These are phyloP conservation scores for Cenchrus fungigraminus DNA, from an alignment of 176 grass and related monocot genomes.

Conservation along the genomic window DNA sequence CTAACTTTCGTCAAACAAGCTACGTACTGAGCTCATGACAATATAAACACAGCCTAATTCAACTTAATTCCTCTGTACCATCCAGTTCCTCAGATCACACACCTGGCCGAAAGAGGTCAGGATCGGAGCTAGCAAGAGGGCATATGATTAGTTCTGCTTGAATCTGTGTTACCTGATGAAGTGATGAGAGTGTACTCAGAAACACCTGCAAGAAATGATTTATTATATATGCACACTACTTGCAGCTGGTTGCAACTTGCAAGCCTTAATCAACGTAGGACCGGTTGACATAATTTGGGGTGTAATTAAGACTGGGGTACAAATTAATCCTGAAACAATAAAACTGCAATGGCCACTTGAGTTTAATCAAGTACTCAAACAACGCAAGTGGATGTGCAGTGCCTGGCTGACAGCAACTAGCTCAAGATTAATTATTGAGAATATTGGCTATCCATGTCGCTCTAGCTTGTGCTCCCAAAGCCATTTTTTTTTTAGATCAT, in stretches of 20 bases:
- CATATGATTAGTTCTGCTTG: background rate
- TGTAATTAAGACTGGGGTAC: background rate
- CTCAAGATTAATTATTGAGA: background rate
- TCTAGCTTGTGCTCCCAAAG: background rate
- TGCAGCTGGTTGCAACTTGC: background rate
- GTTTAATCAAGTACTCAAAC: background rate
- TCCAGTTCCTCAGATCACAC: no score
- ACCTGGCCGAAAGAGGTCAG: no score
- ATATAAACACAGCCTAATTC: background rate
- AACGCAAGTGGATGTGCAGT: background rate
- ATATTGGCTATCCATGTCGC: background rate
- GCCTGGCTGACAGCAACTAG: background rate
- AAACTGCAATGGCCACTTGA: background rate
- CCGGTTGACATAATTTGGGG: background rate
- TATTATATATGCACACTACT: background rate
- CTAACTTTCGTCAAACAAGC: constrained; percentile 1
- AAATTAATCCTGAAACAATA: background rate
- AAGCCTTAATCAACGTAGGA: background rate
- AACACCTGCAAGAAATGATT: background rate
- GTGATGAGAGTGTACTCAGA: background rate
- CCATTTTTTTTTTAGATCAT: no score
- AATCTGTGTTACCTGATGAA: background rate
- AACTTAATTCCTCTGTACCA: no score
- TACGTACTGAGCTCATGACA: background rate
- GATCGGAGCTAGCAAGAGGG: no score